A percentile compares a stretch with the other conserved stretches of the same genome.
These are phyloP conservation scores for Prototheca stagnorum DNA, from an alignment of 163 green algal species.

Conservation along the genomic window DNA sequence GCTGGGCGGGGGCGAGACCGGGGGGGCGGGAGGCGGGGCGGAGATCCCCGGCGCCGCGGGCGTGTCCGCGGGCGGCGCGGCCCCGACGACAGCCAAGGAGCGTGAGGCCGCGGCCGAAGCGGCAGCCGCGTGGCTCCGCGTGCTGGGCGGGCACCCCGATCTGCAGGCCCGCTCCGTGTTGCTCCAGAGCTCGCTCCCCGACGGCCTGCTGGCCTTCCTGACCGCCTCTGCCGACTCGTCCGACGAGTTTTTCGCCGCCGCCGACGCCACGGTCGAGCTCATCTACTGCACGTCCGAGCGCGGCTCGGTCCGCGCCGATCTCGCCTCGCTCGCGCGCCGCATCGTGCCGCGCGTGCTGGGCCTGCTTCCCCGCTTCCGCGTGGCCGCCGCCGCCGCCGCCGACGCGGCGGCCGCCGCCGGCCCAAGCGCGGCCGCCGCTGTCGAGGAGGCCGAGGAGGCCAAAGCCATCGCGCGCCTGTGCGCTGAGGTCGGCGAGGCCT, in stretches of 20 bases:
- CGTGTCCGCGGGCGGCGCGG: neutral
- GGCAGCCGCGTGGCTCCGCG: constrained; percentile 62
- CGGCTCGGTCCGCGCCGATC: neutral
- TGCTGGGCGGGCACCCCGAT: constrained; percentile 38
- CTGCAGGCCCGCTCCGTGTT: too few relatives aligned
- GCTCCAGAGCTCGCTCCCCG: constrained; percentile 40
- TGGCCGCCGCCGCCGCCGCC: constrained; percentile 16
- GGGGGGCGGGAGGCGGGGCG: too few relatives aligned
- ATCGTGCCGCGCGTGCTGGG: constrained; percentile 31
- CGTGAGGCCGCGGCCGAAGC: constrained; percentile 49
- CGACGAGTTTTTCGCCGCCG: constrained; percentile 41
- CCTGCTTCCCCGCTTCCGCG: constrained; percentile 39
- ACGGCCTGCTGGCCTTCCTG: constrained; percentile 38
- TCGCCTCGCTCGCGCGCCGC: neutral
- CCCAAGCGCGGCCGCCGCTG: constrained; percentile 11
- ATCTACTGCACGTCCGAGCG: constrained; percentile 38
- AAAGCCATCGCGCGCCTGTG: constrained; percentile 79
- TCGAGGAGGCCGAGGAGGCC: constrained; percentile 33
- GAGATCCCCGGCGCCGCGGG: too few relatives aligned
- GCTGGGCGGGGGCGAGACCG: constrained; percentile 14
- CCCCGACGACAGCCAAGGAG: too few relatives aligned
- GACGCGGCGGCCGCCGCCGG: constrained; percentile 7
- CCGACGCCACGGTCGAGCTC: constrained; percentile 74
- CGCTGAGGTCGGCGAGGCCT: constrained; percentile 79
- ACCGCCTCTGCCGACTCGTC: too few relatives aligned